These are phyloP conservation scores for Begonia loranthoides DNA, from an alignment of 306 rosid genomes.

Conservation along the genomic window DNA sequence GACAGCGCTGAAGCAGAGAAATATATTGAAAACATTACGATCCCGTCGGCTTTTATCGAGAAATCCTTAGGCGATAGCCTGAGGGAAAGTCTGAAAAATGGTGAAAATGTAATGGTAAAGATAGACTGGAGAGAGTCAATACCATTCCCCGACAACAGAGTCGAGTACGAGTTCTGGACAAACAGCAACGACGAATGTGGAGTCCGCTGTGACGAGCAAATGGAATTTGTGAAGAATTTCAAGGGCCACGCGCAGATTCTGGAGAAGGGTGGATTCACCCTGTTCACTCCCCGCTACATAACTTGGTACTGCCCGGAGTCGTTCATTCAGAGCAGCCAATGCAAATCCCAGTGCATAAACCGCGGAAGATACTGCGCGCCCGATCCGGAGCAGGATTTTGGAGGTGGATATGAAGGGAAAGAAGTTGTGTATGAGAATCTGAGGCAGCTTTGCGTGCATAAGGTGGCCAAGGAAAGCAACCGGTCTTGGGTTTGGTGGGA, in stretches of 20 bases:
- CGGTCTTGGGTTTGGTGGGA: constrained; percentile 99
- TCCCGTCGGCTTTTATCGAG: constrained; percentile 67
- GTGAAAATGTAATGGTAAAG: constrained; percentile 41
- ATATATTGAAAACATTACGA: constrained; percentile 51
- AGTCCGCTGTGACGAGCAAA: constrained; percentile 83
- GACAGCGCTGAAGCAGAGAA: constrained; percentile 49
- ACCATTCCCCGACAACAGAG: constrained; percentile 78
- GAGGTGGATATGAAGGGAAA: constrained; percentile 75
- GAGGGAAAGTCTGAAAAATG: constrained; percentile 38
- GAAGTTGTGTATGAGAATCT: constrained; percentile 81
- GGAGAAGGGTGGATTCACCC: constrained; percentile 72
- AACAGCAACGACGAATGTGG: constrained; percentile 96
- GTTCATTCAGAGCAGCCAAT: constrained; percentile 44
- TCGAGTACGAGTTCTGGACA: constrained; percentile 95
- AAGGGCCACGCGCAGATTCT: constrained; percentile 97
- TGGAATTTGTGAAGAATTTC: constrained; percentile 65
- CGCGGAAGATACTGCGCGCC: constrained; percentile 83
- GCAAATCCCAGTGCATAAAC: constrained; percentile 90
- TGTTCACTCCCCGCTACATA: constrained; percentile 79
- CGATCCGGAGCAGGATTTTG: constrained; percentile 78
- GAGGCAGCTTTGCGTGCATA: constrained; percentile 96
- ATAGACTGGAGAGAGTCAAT: constrained; percentile 88
- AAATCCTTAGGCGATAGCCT: constrained; percentile 58
- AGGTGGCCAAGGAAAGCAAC: constrained; percentile 59
- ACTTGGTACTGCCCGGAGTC: constrained; percentile 87